Percentiles rank a stretch among this genome's conserved stretches.
Evolutionary conservation across 345 rosid species (phyloP).

Genomic region (Geranium brycei): DNA sequence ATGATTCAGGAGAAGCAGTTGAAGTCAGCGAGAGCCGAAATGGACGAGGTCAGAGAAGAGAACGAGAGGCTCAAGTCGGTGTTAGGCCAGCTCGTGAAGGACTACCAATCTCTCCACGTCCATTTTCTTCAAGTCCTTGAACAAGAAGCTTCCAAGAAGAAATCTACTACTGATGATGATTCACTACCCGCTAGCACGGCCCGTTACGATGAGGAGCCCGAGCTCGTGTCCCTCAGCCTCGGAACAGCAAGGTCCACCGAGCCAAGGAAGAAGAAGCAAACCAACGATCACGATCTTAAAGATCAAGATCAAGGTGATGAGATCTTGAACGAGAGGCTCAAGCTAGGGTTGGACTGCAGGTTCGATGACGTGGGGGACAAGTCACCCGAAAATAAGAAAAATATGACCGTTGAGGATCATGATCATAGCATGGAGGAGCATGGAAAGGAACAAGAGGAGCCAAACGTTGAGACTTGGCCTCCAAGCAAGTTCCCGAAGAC

Average conservation of each 20-base stretch:
- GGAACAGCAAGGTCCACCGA: constrained; percentile 35
- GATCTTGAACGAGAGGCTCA: constrained; percentile 13
- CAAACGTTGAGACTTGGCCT: constrained; percentile 19
- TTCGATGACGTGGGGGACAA: constrained; percentile 17
- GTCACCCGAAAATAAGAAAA: neutral
- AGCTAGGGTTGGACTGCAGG: constrained; percentile 47
- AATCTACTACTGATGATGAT: constrained; percentile 1
- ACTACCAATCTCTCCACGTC: constrained; percentile 51
- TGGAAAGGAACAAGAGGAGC: constrained; percentile 23
- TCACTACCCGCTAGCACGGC: neutral
- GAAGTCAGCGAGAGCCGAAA: constrained; percentile 54
- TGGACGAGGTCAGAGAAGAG: constrained; percentile 66
- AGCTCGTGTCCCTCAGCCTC: constrained; percentile 62
- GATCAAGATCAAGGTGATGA: constrained; percentile 11
- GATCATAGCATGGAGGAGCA: constrained; percentile 17
- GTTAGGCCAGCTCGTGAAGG: constrained; percentile 39
- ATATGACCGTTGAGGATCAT: constrained; percentile 14
- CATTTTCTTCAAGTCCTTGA: constrained; percentile 31
- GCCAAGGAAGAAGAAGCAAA: constrained; percentile 15
- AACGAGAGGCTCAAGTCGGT: constrained; percentile 53
- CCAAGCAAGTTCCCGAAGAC: constrained; percentile 33
- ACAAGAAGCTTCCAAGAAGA: constrained; percentile 19
- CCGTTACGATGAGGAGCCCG: constrained; percentile 22
- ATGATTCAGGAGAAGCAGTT: constrained; percentile 28
- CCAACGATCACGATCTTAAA: constrained; percentile 7